Evolutionary conservation across 2,329 filamentous ascomycete genomes (phyloP), one percentile per base, ranked within the genome.

Genomic region (Fusarium armeniacum): DNA sequence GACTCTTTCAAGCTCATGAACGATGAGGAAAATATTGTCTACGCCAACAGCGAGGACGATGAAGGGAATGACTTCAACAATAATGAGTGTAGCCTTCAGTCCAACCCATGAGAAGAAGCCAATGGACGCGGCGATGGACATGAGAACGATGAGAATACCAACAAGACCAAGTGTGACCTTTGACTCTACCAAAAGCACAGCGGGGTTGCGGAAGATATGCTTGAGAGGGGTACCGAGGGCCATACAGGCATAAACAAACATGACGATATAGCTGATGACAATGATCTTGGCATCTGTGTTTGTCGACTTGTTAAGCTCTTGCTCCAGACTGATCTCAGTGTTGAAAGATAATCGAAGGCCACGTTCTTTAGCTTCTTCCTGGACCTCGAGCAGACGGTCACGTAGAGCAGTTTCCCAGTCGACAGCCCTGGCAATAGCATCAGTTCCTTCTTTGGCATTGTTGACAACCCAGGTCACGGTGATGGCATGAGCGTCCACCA

Each of bases 211-310:
- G 50, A 97, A 81, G 46, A 98, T 82, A 60, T 95, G 92, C 72
- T 87, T 88, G 61, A 94, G 82, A 0, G 93, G 96, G 2, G 94
- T 97, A 1, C 96, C 96, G 1, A 99, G 85, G 1, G 96, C 94
- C 55, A 99, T 82, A 8, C 95, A 98, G 6, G 94, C 96, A 77
- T 99, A 99, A 67, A 99, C 82, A 80, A 99, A 99, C 96, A 99
- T 99, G 83, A 98, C 93, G 69, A 98, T 86, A 81, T 99, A 99
- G 84, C 95, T 98, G 80, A 99, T 91, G 56, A 95, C 89, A 26
- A 99, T 90, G 75, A 99, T 99, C 79, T 95, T 98, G 45, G 95
- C 97, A 79, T 99, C 96, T 0, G 96, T 98, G 79, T 99, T 99
- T 51, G 94, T 98, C 38, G 94, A 97, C 81, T 98, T 97, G 83